Conservation (phyloP, 1,284 basidiomycete genomes). For the Naganishia sp. region DNA sequence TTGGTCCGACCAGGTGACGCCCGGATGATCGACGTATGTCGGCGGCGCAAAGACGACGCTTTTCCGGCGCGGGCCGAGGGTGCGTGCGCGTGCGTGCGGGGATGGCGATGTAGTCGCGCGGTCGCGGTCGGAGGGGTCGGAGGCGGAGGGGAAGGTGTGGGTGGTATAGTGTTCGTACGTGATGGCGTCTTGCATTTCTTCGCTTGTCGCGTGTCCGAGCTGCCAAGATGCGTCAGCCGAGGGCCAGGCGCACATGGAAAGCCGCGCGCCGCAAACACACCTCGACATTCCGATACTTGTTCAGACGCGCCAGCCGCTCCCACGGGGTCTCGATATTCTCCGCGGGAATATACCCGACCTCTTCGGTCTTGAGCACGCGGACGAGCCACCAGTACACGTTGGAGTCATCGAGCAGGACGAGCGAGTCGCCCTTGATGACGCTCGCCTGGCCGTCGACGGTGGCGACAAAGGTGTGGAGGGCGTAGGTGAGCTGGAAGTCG, state of each 20-base stretch:
- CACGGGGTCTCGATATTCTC: slow-evolving; percentile 99
- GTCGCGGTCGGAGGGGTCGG: too few relatives aligned
- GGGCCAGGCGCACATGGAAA: not conserved
- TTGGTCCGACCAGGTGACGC: slow-evolving; percentile 65
- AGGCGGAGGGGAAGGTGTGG: too few relatives aligned
- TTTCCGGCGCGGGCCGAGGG: not conserved
- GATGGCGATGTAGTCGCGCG: too few relatives aligned
- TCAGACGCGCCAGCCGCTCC: slow-evolving; percentile 88
- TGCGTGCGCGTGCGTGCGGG: not conserved
- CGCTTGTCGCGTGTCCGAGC: slow-evolving; percentile 21
- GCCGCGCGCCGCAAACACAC: slow-evolving; percentile 43
- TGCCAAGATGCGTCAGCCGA: not conserved
- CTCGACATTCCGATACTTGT: slow-evolving; percentile 97
- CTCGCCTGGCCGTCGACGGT: slow-evolving; percentile 96
- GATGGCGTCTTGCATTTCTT: slow-evolving; percentile 20
- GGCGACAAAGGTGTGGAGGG: slow-evolving; percentile 82
- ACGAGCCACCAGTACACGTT: slow-evolving; percentile 99
- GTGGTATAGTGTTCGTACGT: slow-evolving; percentile 9
- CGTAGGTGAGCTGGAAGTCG: slow-evolving; percentile 58
- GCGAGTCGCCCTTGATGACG: slow-evolving; percentile 91
- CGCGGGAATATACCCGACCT: slow-evolving; percentile 98
- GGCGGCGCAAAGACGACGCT: slow-evolving; percentile 57
- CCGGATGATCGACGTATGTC: slow-evolving; percentile 58
- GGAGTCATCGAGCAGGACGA: slow-evolving; percentile 90
- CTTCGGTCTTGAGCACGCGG: slow-evolving; percentile 92